A percentile compares a stretch with the other conserved stretches of the same genome.
phyloP scores from a whole-genome alignment of 106 monocot genomes.

The Platanthera guangdongensis region DNA sequence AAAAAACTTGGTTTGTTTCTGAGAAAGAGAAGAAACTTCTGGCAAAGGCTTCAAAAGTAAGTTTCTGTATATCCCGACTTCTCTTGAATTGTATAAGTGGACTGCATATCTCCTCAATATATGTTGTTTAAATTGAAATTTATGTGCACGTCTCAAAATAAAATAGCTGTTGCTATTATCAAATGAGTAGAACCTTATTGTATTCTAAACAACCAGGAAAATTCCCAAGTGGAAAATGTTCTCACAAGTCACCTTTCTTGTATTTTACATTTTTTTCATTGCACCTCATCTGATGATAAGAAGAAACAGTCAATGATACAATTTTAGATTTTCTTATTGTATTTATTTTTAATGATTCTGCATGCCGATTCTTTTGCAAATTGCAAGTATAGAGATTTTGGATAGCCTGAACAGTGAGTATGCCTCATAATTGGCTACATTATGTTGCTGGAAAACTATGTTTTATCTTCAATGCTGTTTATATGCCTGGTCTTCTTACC shows the following conservation, averaged over 20 bases:
- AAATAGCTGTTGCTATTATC: not conserved
- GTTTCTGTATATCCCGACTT: not conserved
- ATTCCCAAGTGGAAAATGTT: not conserved
- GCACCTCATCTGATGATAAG: not conserved
- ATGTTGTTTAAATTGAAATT: not conserved
- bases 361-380: not conserved
- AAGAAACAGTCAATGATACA: not conserved
- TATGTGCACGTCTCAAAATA: not conserved
- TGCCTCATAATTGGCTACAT: not conserved
- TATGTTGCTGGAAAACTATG: not conserved
- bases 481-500: not conserved
- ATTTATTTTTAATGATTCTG: not conserved
- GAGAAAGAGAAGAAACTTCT: conserved; percentile 84
- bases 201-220: not conserved
- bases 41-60: conserved; percentile 66
- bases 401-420: not conserved
- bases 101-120: not conserved
- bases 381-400: not conserved
- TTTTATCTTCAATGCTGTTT: no score
- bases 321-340: not conserved
- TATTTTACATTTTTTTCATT: not conserved
- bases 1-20: conserved; percentile 79
- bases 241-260: not conserved
- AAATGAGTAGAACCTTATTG: not conserved
- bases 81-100: not conserved